Base-by-base conservation (phyloP, 2,329 filamentous ascomycete species). In the Aspergillus viridinutans region DNA sequence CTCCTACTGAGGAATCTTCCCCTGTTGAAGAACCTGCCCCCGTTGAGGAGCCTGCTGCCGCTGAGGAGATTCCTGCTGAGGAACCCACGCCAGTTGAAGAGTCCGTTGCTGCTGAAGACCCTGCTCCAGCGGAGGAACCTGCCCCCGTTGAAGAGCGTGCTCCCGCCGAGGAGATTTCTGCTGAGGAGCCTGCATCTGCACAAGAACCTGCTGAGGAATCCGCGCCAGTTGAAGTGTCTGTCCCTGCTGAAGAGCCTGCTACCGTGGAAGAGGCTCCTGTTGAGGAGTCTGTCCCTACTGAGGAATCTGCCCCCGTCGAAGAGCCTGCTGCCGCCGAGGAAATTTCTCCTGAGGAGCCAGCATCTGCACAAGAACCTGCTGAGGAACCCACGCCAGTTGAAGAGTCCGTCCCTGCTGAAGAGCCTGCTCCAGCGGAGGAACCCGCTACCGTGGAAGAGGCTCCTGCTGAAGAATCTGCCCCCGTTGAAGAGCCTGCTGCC, bases 121-220 rank as follows among this genome's bases (percentile, higher is more conserved):
- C 32, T 3, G 9, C 28, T 10, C 28, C 28, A 1, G 9, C 2
- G 8, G 28, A 10, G 10, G 28, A 28, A 20, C 3, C 42, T 21
- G 28, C 48, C 35, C 52, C 58, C 47, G 60, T 62, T 26, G 56
- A 61, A 32, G n/a, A 57, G 50, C 32, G 49, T 20, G 43, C 50
- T 29, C 50, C 29, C 20, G 54, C 29, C 12, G 54, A 59, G 10
- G 60, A 61, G 29, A n/a, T 28, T 42, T 28, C 60, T n/a, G 42
- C 57, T 25, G 61, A 62, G 51, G 57, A 63, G 25, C 53, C 48
- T n/a, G 26, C 61, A 9, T 52, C 53, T n/a, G 64, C 68, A 43
- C 64, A 61, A 23, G 40, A 58, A 5, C 48, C 63, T 21, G 62
- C 48, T 45, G 60, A 67, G 49, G 58, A 63, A 49, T 25, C 55